Evolutionary conservation across 805 yeast genomes (phyloP).

Genomic region (Sungouiella thailandica): DNA sequence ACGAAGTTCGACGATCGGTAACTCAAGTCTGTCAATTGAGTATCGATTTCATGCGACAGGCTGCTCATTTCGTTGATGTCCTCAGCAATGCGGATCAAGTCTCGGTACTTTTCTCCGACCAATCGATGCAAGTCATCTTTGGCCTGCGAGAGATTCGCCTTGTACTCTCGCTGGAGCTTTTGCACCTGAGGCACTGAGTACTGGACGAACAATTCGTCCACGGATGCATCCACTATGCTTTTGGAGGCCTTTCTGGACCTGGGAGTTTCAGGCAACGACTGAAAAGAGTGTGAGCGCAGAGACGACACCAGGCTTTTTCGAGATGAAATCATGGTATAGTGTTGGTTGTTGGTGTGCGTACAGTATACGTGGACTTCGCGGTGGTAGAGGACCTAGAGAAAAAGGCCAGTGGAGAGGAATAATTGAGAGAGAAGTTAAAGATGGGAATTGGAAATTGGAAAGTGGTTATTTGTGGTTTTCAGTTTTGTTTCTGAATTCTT

Average conservation of each 20-base stretch:
- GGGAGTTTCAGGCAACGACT: not conserved
- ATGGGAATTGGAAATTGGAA: too few relatives aligned
- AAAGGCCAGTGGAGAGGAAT: too few relatives aligned
- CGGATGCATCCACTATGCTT: slow-evolving; percentile 11
- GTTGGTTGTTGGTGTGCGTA: not conserved
- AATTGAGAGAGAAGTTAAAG: too few relatives aligned
- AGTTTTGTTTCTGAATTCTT: too few relatives aligned
- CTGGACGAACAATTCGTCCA: slow-evolving; percentile 32
- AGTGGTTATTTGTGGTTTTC: too few relatives aligned
- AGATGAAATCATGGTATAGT: not conserved
- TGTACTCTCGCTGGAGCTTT: slow-evolving; percentile 24
- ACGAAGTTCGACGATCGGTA: slow-evolving; percentile 26
- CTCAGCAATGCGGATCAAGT: slow-evolving; percentile 40
- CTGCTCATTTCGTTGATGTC: slow-evolving; percentile 32
- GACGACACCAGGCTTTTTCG: slow-evolving; percentile 1
- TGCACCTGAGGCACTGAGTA: slow-evolving; percentile 31
- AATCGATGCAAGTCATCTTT: slow-evolving; percentile 30
- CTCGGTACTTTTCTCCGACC: slow-evolving; percentile 39
- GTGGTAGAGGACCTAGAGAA: too few relatives aligned
- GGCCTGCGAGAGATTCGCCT: slow-evolving; percentile 22
- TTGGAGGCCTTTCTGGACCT: not conserved
- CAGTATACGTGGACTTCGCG: not conserved
- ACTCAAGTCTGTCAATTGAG: slow-evolving; percentile 26
- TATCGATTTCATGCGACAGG: slow-evolving; percentile 19
- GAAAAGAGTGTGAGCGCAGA: not conserved